Evolutionary conservation across 2,329 filamentous ascomycete species (phyloP).

Genomic region (Cladosporium sp.): DNA sequence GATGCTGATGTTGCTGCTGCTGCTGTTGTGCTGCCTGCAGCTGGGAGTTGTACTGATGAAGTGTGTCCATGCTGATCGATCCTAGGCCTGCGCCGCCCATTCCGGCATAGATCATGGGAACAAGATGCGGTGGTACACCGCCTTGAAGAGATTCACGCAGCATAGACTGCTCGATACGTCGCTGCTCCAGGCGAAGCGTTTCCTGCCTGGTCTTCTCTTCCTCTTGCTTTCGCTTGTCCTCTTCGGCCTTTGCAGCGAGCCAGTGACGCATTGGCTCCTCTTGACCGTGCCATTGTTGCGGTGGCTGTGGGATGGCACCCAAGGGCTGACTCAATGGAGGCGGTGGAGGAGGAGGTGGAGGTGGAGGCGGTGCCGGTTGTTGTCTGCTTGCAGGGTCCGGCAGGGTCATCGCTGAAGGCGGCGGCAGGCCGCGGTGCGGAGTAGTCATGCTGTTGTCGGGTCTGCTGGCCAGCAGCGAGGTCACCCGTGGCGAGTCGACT

Average conservation of each 20-base stretch:
- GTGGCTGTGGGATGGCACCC: constrained; percentile 33
- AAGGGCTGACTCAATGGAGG: constrained; percentile 34
- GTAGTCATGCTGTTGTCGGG: constrained; percentile 42
- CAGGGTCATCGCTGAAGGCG: constrained; percentile 49
- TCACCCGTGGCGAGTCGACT: constrained; percentile 33
- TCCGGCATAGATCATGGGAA: constrained; percentile 51
- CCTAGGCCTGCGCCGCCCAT: constrained; percentile 46
- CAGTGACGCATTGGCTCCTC: constrained; percentile 51
- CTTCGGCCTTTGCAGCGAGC: constrained; percentile 47
- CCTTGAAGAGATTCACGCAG: constrained; percentile 48
- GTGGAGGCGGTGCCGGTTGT: constrained; percentile 25
- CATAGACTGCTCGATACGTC: constrained; percentile 50
- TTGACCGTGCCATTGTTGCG: constrained; percentile 43
- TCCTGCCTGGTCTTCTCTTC: constrained; percentile 51
- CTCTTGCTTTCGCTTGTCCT: constrained; percentile 50
- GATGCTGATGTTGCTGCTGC: constrained; percentile 39
- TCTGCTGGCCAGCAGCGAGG: constrained; percentile 38
- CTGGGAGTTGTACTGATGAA: constrained; percentile 46
- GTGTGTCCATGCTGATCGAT: constrained; percentile 45
- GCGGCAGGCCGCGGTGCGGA: constrained; percentile 50
- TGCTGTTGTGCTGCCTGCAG: constrained; percentile 40
- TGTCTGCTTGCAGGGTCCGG: constrained; percentile 42
- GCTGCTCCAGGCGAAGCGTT: constrained; percentile 45
- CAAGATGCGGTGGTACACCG: constrained; percentile 47
- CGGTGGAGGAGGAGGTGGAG: constrained; percentile 21